A percentile compares a stretch with the other conserved stretches of the same genome.
phyloP scores from a whole-genome alignment of 495 filamentous ascomycete genomes.

The Pyrenopolyporus hunteri region DNA sequence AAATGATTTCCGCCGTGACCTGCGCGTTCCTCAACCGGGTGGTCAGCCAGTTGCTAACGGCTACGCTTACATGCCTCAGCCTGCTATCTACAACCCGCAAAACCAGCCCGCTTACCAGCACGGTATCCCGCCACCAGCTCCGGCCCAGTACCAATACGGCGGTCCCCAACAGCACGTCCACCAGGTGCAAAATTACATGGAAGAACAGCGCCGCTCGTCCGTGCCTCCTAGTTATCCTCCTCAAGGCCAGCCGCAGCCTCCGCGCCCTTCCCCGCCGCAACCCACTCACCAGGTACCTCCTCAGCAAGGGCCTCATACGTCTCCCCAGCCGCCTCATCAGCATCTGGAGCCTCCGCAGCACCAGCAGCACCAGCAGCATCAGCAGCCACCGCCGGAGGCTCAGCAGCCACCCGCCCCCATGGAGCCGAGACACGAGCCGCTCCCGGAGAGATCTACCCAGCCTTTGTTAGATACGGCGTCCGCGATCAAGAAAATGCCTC shows the following conservation, averaged over 20 bases:
- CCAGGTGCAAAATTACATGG: slow-evolving; percentile 65
- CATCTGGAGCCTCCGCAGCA: slow-evolving; percentile 54
- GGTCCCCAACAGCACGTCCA: slow-evolving; percentile 47
- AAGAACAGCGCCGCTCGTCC: slow-evolving; percentile 69
- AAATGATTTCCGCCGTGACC: slow-evolving; percentile 75
- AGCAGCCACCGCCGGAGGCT: slow-evolving; percentile 42
- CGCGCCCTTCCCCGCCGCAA: slow-evolving; percentile 47
- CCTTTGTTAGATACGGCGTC: slow-evolving; percentile 51
- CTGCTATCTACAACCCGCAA: slow-evolving; percentile 83
- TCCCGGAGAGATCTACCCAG: slow-evolving; percentile 44
- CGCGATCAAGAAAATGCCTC: slow-evolving; percentile 72
- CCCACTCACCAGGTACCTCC: slow-evolving; percentile 55
- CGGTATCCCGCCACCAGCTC: slow-evolving; percentile 57
- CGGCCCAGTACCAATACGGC: slow-evolving; percentile 57
- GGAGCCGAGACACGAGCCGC: slow-evolving; percentile 55
- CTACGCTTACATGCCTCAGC: slow-evolving; percentile 83
- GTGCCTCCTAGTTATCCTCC: slow-evolving; percentile 63
- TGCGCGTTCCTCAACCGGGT: slow-evolving; percentile 70
- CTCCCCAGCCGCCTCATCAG: slow-evolving; percentile 42
- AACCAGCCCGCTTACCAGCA: slow-evolving; percentile 54
- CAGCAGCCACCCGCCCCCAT: slow-evolving; percentile 48
- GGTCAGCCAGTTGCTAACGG: slow-evolving; percentile 68
- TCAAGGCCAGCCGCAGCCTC: slow-evolving; percentile 44
- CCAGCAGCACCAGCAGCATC: slow-evolving; percentile 10
- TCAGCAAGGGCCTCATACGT: slow-evolving; percentile 57